A percentile compares a stretch with the other conserved stretches of the same genome.
Evolutionary conservation across 2,329 filamentous ascomycete species (phyloP).

Genomic region (Botrytis porri): DNA sequence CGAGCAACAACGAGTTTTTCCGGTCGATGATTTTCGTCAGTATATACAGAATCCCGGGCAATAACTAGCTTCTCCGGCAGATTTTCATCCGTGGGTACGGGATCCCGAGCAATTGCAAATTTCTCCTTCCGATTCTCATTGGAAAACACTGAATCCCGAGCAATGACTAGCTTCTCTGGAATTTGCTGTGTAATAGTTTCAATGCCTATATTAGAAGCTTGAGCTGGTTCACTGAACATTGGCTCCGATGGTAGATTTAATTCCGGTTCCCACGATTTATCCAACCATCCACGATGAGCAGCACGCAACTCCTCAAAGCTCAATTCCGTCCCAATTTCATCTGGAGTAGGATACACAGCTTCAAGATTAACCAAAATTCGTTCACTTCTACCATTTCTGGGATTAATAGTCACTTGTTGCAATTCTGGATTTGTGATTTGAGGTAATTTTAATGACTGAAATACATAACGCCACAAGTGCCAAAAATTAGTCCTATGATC

Average conservation of each 20-base stretch:
- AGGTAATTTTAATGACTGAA: slow-evolving; percentile 52
- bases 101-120: slow-evolving; percentile 37
- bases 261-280: slow-evolving; percentile 51
- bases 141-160: slow-evolving; percentile 43
- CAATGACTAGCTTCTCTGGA: slow-evolving; percentile 39
- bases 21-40: slow-evolving; percentile 56
- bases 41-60: slow-evolving; percentile 40
- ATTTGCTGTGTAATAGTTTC: slow-evolving; percentile 32
- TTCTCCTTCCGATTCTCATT: slow-evolving; percentile 54
- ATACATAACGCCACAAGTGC: slow-evolving; percentile 53
- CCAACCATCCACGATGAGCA: slow-evolving; percentile 66
- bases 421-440: slow-evolving; percentile 54
- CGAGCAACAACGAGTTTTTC: slow-evolving; percentile 39
- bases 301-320: slow-evolving; percentile 93
- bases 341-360: slow-evolving; percentile 75
- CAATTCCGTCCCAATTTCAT: slow-evolving; percentile 69
- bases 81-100: slow-evolving; percentile 56
- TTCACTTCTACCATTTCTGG: slow-evolving; percentile 74
- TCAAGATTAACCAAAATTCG: slow-evolving; percentile 84
- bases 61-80: slow-evolving; percentile 39
- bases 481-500: slow-evolving; percentile 90
- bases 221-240: slow-evolving; percentile 17
- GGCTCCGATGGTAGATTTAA: slow-evolving; percentile 9
- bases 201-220: slow-evolving; percentile 23
- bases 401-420: slow-evolving; percentile 78